Evolutionary conservation across 768 basidiomycete genomes (phyloP), one percentile per base, ranked within the genome.

Genomic region (Kwoniella mangroviensis): DNA sequence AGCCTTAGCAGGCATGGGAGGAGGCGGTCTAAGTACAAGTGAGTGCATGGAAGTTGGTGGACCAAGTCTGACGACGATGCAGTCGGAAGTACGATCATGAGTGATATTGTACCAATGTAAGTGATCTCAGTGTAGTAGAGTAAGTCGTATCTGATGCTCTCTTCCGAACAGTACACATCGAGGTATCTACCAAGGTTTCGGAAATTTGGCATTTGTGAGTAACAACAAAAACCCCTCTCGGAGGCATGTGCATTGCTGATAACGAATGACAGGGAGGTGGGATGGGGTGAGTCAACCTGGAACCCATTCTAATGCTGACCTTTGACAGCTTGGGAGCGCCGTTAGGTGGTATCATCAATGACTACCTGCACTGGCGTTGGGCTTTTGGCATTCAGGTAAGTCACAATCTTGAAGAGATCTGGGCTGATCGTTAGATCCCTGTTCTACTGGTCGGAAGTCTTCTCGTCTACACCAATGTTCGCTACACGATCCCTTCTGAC

Each of bases 101-200:
- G 92, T 7, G 95, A 98, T 84, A 85, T 97, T 22, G 90, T 98
- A 43, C 68, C 70, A 92, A 94, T 19, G 83, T 98, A 90, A 92
- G 78, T 79, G 3, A 7, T 34, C 34, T 34, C 3, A 34, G 3
- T 34, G 34, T 7, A 34, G 6, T 34, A 7, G 34, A 34, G 34
- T 34, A 1, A 34, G 34, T 34, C 34, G 6, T 34, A 34, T 41
- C 24, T 19, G 15, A 63, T 7, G 11, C 43, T 42, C 17, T 17
- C 21, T 11, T 19, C 15, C 15, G 12, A n/a, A 10, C 28, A 69
- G 68, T 15, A 63, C 61, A 3, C 68, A 69, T 51, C 53, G 95
- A 65, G 95, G 93, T 2, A 84, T 96, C 13, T 96, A 94, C 79
- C 96, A 98, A 82, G 94, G 94, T 66, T 51, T 67, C n/a, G 75